Percentiles rank a stretch among this genome's conserved stretches.
phyloP scores from a whole-genome alignment of 1,284 basidiomycete genomes.

The Apiotrichum laibachii region DNA sequence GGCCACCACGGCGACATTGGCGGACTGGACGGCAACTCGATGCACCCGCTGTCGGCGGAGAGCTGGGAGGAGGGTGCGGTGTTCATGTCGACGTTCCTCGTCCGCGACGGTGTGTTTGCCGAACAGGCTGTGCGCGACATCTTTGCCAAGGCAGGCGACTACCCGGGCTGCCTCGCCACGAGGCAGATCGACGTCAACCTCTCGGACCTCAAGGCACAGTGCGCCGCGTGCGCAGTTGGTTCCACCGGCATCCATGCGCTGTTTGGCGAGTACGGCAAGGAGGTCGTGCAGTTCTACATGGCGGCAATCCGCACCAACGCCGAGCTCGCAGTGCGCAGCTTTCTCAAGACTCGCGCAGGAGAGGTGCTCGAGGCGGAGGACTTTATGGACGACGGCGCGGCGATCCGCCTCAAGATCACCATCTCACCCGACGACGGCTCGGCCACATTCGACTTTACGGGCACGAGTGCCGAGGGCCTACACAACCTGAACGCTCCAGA shows the following conservation, averaged over 20 bases:
- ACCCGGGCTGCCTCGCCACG: conserved; percentile 77
- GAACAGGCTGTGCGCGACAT: conserved; percentile 68
- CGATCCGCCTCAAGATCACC: conserved; percentile 62
- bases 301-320: conserved; percentile 84
- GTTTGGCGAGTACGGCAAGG: conserved; percentile 55
- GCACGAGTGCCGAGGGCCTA: conserved; percentile 79
- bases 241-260: conserved; percentile 35
- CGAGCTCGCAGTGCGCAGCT: conserved; percentile 78
- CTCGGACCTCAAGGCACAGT: conserved; percentile 43
- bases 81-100: conserved; percentile 56
- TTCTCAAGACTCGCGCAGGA: conserved; percentile 64
- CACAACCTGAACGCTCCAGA: conserved; percentile 58
- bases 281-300: conserved; percentile 63
- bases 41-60: conserved; percentile 53
- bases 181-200: conserved; percentile 68
- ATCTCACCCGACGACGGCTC: conserved; percentile 75
- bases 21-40: conserved; percentile 50
- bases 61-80: conserved; percentile 54
- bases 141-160: conserved; percentile 82
- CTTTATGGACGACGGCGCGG: conserved; percentile 42
- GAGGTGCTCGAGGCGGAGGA: conserved; percentile 59
- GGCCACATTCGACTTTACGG: conserved; percentile 82
- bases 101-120: conserved; percentile 41
- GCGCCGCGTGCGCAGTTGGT: conserved; percentile 42
- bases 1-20: conserved; percentile 54